Evolutionary conservation across 2,329 filamentous ascomycete genomes (phyloP), one percentile per base, ranked within the genome.

Genomic region (Fusarium tricinctum): DNA sequence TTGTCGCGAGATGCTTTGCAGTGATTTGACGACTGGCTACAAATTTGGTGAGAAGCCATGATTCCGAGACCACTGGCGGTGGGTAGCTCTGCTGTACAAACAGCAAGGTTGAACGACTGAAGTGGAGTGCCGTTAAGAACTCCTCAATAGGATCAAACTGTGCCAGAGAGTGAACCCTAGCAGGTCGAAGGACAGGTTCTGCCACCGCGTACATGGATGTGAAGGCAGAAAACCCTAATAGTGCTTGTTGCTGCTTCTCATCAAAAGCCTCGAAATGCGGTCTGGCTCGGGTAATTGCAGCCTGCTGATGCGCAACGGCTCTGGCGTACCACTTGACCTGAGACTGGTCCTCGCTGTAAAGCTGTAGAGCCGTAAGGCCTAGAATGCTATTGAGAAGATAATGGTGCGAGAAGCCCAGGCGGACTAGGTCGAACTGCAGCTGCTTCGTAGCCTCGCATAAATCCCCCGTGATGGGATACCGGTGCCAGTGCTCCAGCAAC

Each of bases 401-500:
- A 19, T 28, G 43, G 0, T 28, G 43, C 12, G 43, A 45, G 23
- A 45, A 45, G 23, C 43, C 43, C 17, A 45, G 23, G 26, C 43
- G 43, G 17, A 45, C 43, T n/a, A 45, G 43, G 9, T 6, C 6
- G 5, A n/a, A 19, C 14, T 45, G 43, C 0, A 45, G 8, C 6
- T 28, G 23, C 43, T n/a, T 45, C 17, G 43, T 45, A 0, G 43
- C n/a, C 43, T 45, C 43, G 0, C 17, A 28, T n/a, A 22, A 22
- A 17, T 30, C 43, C 9, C 43, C 43, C 3, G 43, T 45, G 17
- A 30, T 12, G 9, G 43, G 43, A 19, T 28, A n/a, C 43, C 43
- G 43, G 17, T 45, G 43, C 43, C 43, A 45, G 23, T 45, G 43
- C 17, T 45, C 43, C 23, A 45, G 43, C 17, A 45, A n/a, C 23